These are phyloP conservation scores for Incumbomyces delicatus DNA, from an alignment of 2,329 filamentous ascomycete species.

Conservation along the genomic window DNA sequence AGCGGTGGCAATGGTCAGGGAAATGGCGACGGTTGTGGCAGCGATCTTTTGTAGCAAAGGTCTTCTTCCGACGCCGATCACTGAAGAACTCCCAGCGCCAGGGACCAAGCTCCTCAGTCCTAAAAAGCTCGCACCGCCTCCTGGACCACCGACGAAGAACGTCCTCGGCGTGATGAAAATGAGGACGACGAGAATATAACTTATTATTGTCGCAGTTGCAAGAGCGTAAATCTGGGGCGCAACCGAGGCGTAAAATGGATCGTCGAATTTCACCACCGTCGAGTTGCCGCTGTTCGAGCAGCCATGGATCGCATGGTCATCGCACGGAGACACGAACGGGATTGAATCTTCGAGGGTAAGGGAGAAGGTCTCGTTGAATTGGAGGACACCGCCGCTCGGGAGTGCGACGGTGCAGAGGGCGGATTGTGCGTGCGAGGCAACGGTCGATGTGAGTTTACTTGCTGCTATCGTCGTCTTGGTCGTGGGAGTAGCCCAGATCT, in stretches of 20 bases:
- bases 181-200: slow-evolving; percentile 88
- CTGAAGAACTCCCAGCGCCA: slow-evolving; percentile 41
- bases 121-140: slow-evolving; percentile 59
- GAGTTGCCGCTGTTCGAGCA: slow-evolving; percentile 28
- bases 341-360: slow-evolving; percentile 40
- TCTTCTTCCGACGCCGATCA: slow-evolving; percentile 78
- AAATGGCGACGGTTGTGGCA: slow-evolving; percentile 59
- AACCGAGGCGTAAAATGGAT: slow-evolving; percentile 88
- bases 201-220: slow-evolving; percentile 78
- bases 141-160: slow-evolving; percentile 69
- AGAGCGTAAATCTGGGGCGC: slow-evolving; percentile 91
- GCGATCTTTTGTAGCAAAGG: slow-evolving; percentile 82
- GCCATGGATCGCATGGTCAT: slow-evolving; percentile 24
- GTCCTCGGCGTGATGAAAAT: slow-evolving; percentile 90
- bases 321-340: slow-evolving; percentile 42
- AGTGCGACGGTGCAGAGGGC: slow-evolving; percentile 5
- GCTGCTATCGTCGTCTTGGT: not conserved
- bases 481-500: not conserved
- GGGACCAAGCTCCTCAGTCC: slow-evolving; percentile 78
- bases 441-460: not conserved
- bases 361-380: slow-evolving; percentile 32
- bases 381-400: slow-evolving; percentile 26
- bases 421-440: not conserved
- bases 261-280: slow-evolving; percentile 57
- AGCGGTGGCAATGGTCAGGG: slow-evolving; percentile 83